Base-by-base conservation (phyloP, 1,284 basidiomycete genomes). In the Cryptococcus amylolentus region DNA sequence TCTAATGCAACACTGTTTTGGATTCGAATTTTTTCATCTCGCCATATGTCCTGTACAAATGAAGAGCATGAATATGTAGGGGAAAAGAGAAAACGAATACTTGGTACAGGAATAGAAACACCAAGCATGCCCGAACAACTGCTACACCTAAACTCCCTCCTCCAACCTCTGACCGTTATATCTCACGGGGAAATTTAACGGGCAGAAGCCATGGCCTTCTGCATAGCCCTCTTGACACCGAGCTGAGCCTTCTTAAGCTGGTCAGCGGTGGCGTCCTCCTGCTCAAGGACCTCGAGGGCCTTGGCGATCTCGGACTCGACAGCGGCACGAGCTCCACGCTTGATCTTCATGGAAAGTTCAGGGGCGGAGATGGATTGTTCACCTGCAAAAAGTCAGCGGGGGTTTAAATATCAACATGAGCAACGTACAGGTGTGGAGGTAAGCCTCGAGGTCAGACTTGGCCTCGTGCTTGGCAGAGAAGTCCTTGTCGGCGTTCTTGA, bases 251-350 rank as follows among this genome's bases (percentile, higher is more conserved):
- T 94, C 82, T 88, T 90, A 73, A 96, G 84, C 79, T 97, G 90
- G 77, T 97, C 94, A 60, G 87, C 85, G 51, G 88, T 83, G 56
- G 90, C 89, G 62, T 92, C 89, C 81, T 95, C 92, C 63, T 94
- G 88, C 84, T 97, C 93, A 71, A 97, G 83, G 82, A 91, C 91
- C 86, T 97, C 94, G 57, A 97, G 84, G 38, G 94, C 91, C 76
- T 91, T 89, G 59, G 94, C 92, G 63, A 97, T 89, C 82, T 96
- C 94, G 69, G 88, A 83, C 83, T 97, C 93, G 67, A 97, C 89
- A 77, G 91, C 89, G 49, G 83, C 77, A 82, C 92, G 93, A 55
- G 92, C 89, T 73, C 91, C 91, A 66, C 93, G 88, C 85, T 95
- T 96, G 78, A 97, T 86, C 83, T 96, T 97, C 16, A 42, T 23